phyloP scores from a whole-genome alignment of 73 alveolate genomes.

The Paramecium primaurelia region DNA sequence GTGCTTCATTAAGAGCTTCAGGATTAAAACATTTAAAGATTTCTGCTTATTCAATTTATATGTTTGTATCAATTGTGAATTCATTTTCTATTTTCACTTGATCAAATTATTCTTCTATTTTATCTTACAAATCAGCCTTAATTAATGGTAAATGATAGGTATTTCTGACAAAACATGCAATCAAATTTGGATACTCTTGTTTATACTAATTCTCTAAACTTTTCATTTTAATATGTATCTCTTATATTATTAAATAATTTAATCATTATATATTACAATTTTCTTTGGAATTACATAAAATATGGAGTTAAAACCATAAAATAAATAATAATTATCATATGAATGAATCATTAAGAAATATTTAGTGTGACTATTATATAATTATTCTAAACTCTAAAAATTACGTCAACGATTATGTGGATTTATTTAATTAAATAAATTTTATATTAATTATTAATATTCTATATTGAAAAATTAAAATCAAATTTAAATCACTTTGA shows the following conservation, averaged over 20 bases:
- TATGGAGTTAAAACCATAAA: neutral
- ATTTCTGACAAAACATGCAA: neutral
- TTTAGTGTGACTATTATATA: no score
- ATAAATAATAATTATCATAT: no score
- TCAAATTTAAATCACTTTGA: neutral
- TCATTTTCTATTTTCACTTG: neutral
- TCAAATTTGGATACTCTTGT: neutral
- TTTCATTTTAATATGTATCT: neutral
- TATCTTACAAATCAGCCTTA: neutral
- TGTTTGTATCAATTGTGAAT: neutral
- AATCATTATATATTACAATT: neutral
- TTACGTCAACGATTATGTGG: neutral
- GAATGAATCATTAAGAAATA: neutral
- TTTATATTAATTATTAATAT: neutral
- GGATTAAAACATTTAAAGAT: constrained; percentile 10
- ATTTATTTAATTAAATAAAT: neutral
- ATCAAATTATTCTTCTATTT: neutral
- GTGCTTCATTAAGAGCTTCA: constrained; percentile 5
- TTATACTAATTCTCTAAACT: neutral
- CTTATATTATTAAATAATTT: neutral
- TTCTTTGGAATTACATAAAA: neutral
- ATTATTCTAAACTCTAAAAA: neutral
- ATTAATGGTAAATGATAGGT: neutral
- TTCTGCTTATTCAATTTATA: constrained; percentile 1
- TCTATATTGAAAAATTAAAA: neutral